phyloP scores from a whole-genome alignment of 768 basidiomycete genomes.

The Termitomyces sp. region DNA sequence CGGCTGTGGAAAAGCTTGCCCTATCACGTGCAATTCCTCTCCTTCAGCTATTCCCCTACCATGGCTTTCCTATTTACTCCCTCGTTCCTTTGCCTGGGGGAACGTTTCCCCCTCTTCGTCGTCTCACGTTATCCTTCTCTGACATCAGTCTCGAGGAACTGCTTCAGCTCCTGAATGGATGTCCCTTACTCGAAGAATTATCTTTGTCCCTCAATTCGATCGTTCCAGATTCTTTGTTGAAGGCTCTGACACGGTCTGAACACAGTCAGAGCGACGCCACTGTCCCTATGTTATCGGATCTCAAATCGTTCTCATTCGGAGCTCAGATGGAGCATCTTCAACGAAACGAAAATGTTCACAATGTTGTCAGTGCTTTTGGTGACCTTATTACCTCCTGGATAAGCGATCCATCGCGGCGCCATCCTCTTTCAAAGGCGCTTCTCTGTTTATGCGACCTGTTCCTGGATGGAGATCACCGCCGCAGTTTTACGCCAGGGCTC shows the following conservation, averaged over 20 bases:
- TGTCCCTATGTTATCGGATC: not conserved
- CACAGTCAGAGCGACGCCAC: not conserved
- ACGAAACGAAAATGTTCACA: not conserved
- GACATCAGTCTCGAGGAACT: not conserved
- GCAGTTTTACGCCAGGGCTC: not conserved
- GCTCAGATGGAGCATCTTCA: not conserved
- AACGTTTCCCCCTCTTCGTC: not conserved
- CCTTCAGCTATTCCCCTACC: not conserved
- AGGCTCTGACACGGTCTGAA: not conserved
- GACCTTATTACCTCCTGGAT: not conserved
- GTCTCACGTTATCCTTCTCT: not conserved
- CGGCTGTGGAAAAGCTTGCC: not conserved
- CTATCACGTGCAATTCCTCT: not conserved
- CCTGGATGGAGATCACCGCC: not conserved
- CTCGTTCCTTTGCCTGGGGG: not conserved
- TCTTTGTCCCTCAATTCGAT: not conserved
- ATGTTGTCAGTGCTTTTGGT: not conserved
- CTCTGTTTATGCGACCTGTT: not conserved
- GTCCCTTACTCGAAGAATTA: not conserved
- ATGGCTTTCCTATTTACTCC: not conserved
- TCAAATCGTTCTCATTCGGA: not conserved
- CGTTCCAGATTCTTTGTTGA: not conserved
- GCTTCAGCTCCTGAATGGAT: not conserved
- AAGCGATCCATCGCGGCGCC: not conserved
- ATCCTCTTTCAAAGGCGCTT: not conserved